Base-by-base conservation (phyloP, 164 flowering plant species). In the Malania oleifera region DNA sequence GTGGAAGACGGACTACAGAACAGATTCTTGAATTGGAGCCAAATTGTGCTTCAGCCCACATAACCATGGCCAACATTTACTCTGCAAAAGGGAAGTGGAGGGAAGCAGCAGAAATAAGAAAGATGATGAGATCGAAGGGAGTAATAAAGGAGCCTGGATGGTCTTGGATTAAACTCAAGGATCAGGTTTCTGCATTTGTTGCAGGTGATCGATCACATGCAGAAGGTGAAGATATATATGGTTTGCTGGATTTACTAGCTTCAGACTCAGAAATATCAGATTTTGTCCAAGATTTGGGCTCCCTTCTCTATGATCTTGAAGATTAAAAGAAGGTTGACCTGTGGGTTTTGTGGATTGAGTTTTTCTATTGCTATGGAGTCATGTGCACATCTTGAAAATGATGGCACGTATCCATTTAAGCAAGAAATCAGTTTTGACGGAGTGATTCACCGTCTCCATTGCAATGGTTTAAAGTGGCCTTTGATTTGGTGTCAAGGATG, bases 131-230 rank as follows among this genome's bases (percentile, higher is more conserved):
- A 68, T 69, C 85, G 40, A 86, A 87, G 66, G 92, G 95, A 19
- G 82, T 87, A 26, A 65, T 69, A 19, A 91, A 89, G 70, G 96
- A 91, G 69, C 91, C 95, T 2, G 96, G 92, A 40, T 86, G 92
- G 86, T 89, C 98, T 67, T 85, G 82, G 89, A 74, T 87, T 52
- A 78, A 82, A 77, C 66, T 82, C 34, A 82, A 78, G 70, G 85
- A 81, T 54, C 64, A 51, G 51, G 76, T 83, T 34, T 75, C 79
- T 62, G 75, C 87, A 46, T 91, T 91, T 72, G 80, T 83, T 38
- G 71, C 96, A 19, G 83, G 90, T 29, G 96, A 87, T 60, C 66
- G 72, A 25, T 60, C 72, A 17, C 89, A 91, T 76, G 77, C 80
- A 56, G 67, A 78, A 58, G 47, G 72, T 47, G 91, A 78, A 56